A percentile compares a stretch with the other conserved stretches of the same genome.
These are phyloP conservation scores for Kodamaea nitidulidarum DNA, from an alignment of 805 yeast species.

Conservation along the genomic window DNA sequence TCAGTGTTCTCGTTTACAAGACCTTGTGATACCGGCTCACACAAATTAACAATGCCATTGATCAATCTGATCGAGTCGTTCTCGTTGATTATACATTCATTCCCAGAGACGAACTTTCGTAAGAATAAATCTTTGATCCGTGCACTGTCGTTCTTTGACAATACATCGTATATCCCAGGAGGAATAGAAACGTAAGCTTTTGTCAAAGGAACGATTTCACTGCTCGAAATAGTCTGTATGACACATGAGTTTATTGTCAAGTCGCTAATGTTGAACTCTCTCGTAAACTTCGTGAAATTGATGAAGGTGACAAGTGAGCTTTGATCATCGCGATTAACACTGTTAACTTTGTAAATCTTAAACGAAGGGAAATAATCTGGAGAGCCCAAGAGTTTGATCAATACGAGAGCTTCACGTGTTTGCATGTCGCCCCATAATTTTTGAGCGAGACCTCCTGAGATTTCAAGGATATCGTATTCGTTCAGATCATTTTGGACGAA, in stretches of 20 bases:
- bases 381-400: slow-evolving; percentile 37
- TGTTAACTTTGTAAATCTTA: slow-evolving; percentile 33
- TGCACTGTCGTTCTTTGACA: slow-evolving; percentile 27
- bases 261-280: slow-evolving; percentile 23
- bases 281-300: slow-evolving; percentile 34
- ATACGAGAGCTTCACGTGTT: slow-evolving; percentile 18
- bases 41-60: slow-evolving; percentile 50
- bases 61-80: slow-evolving; percentile 42
- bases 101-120: slow-evolving; percentile 19
- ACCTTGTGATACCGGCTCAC: slow-evolving; percentile 79
- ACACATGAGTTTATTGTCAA: slow-evolving; percentile 38
- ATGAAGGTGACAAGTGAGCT: slow-evolving; percentile 33
- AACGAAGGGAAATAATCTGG: slow-evolving; percentile 33
- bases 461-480: slow-evolving; percentile 25
- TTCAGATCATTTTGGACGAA: slow-evolving; percentile 27
- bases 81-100: slow-evolving; percentile 31
- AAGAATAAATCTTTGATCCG: slow-evolving; percentile 33
- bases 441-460: slow-evolving; percentile 32
- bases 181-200: slow-evolving; percentile 49
- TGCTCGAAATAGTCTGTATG: slow-evolving; percentile 29
- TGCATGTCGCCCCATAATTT: slow-evolving; percentile 26
- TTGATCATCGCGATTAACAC: slow-evolving; percentile 24
- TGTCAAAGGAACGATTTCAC: slow-evolving; percentile 37
- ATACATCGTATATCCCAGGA: slow-evolving; percentile 31
- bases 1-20: slow-evolving; percentile 41